phyloP scores from a whole-genome alignment of 306 rosid genomes.

The Corylus heterophylla region DNA sequence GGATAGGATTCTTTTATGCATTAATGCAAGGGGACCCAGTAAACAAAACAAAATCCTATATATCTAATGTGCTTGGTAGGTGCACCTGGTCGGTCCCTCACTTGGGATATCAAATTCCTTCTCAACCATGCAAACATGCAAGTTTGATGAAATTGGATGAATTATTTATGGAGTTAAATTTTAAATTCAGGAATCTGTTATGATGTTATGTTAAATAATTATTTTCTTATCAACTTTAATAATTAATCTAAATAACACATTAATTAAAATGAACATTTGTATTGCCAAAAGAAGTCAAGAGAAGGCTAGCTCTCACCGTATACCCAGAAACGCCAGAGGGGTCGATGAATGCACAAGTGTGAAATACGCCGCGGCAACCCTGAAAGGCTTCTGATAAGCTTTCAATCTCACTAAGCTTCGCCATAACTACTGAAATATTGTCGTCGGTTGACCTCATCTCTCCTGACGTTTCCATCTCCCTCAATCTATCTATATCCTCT shows the following conservation, averaged over 20 bases:
- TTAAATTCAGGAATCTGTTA: too few relatives aligned
- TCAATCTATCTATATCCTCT: conserved; percentile 64
- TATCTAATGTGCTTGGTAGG: neutral
- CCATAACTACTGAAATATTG: conserved; percentile 38
- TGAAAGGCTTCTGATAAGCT: conserved; percentile 56
- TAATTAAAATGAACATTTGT: too few relatives aligned
- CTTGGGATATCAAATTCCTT: neutral
- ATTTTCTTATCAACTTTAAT: too few relatives aligned
- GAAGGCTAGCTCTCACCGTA: conserved; percentile 45
- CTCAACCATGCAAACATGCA: neutral
- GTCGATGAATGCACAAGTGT: conserved; percentile 74
- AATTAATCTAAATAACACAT: too few relatives aligned
- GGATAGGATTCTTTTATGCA: neutral
- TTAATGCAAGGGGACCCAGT: too few relatives aligned
- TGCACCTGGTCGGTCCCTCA: neutral
- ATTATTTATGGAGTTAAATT: too few relatives aligned
- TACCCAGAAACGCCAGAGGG: conserved; percentile 93
- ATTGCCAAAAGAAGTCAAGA: neutral
- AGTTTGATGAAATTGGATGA: too few relatives aligned
- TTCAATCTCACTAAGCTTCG: conserved; percentile 45
- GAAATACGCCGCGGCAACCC: conserved; percentile 82
- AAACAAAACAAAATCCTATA: neutral
- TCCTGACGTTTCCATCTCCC: conserved; percentile 47
- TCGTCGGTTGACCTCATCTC: conserved; percentile 7
- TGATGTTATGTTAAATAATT: too few relatives aligned